Evolutionary conservation across 2,329 filamentous ascomycete species (phyloP), one percentile per base, ranked within the genome.

Genomic region (Aspergillaceae sp.): DNA sequence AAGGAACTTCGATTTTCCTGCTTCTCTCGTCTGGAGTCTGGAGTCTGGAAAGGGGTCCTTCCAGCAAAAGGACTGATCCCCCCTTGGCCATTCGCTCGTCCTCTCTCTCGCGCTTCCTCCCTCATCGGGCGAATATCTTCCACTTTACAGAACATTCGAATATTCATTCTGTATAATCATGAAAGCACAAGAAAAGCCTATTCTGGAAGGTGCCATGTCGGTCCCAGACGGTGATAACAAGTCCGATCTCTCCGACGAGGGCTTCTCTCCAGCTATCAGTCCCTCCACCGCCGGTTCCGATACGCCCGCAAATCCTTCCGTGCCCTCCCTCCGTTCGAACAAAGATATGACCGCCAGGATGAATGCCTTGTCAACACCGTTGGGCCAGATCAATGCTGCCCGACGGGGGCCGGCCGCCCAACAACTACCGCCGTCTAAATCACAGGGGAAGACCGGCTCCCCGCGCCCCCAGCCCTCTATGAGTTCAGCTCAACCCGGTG

Each of bases 301-400:
- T 19, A 36, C 42, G 40, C 9, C 38, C 35, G 26, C 45, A 55
- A 40, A 19, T 19, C 36, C 52, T n/a, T 57, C 59, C 6, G 49
- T 57, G 10, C 60, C 62, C 9, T 51, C 62, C 26, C 50, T 64
- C 8, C 57, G 57, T 5, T 51, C 59, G 7, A 51, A 52, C 9
- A 51, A 49, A 40, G 56, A 65, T 46, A 42, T 51, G 29, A n/a
- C 51, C 2, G 47, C 52, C 4, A 52, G 57, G 47, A 89, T 94
- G 80, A 87, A 80, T 46, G 71, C 84, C 5, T 89, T 82, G n/a
- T 95, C 89, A n/a, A 92, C 85, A 29, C 83, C 87, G 36, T 73
- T 90, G 3, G 88, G 88, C 36, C 78, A 86, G 48, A 72, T 95
- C 58, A 88, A 83, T 65, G 79, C 80, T 42, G 81, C 80, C 35